phyloP scores from a whole-genome alignment of 352 stramenopile species.

The Phytopythium helicoides region DNA sequence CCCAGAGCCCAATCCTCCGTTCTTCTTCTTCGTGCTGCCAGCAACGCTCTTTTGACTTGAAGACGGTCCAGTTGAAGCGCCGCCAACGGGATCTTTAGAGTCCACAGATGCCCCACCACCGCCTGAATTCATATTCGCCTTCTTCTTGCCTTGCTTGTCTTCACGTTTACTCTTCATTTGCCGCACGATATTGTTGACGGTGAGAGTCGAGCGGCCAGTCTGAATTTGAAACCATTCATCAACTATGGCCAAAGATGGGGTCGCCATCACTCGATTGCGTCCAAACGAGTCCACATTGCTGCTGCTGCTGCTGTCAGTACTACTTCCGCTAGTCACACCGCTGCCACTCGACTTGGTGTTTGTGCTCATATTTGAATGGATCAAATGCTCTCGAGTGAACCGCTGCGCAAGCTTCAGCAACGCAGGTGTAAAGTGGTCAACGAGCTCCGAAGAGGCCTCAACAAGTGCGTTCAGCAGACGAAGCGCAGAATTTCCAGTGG shows the following conservation, averaged over 20 bases:
- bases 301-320: slow-evolving; percentile 2
- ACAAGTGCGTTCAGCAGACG: slow-evolving; percentile 62
- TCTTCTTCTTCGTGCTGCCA: slow-evolving; percentile 40
- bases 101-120: slow-evolving; percentile 11
- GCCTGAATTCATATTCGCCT: slow-evolving; percentile 33
- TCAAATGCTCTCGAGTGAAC: slow-evolving; percentile 82
- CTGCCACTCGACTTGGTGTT: slow-evolving; percentile 10
- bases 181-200: slow-evolving; percentile 78
- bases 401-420: slow-evolving; percentile 83
- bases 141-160: slow-evolving; percentile 55
- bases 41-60: slow-evolving; percentile 13
- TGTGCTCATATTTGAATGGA: slow-evolving; percentile 38
- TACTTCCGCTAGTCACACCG: slow-evolving; percentile 2
- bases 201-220: slow-evolving; percentile 63
- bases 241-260: slow-evolving; percentile 75
- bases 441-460: slow-evolving; percentile 60
- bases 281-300: slow-evolving; percentile 68
- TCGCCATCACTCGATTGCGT: slow-evolving; percentile 86
- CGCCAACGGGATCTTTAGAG: not conserved
- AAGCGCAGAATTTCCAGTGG: slow-evolving; percentile 68
- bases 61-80: not conserved
- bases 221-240: slow-evolving; percentile 84
- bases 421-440: slow-evolving; percentile 73
- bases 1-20: slow-evolving; percentile 1
- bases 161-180: slow-evolving; percentile 61